A percentile compares a stretch with the other conserved stretches of the same genome.
These are phyloP conservation scores for Gynostemma pentaphyllum DNA, from an alignment of 306 rosid species.

Conservation along the genomic window DNA sequence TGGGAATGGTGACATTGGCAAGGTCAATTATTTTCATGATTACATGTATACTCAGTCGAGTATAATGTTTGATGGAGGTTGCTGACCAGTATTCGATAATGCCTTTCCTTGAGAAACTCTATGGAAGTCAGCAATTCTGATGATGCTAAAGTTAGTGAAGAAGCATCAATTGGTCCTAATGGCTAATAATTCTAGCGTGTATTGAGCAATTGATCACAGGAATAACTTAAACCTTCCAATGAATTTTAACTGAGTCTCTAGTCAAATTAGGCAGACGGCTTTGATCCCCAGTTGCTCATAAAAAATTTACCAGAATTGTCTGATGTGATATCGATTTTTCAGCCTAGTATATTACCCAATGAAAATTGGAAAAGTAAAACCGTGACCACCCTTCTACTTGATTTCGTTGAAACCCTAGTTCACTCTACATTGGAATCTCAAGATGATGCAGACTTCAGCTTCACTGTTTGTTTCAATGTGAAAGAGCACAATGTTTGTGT, in stretches of 20 bases:
- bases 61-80: conserved; percentile 39
- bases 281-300: conserved; percentile 80
- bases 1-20: conserved; percentile 34
- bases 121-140: conserved; percentile 27
- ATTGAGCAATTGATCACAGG: conserved; percentile 61
- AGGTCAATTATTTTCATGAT: conserved; percentile 37
- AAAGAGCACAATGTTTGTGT: conserved; percentile 88
- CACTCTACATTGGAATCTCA: conserved; percentile 80
- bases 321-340: conserved; percentile 53
- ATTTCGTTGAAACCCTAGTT: conserved; percentile 97
- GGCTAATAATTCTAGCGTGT: conserved; percentile 49
- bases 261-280: conserved; percentile 62
- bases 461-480: conserved; percentile 71
- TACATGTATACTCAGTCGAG: conserved; percentile 45
- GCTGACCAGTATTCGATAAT: conserved; percentile 65
- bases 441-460: conserved; percentile 80
- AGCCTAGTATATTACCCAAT: conserved; percentile 35
- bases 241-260: conserved; percentile 36
- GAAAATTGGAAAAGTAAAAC: conserved; percentile 47
- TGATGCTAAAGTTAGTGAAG: conserved; percentile 39
- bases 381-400: conserved; percentile 80
- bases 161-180: conserved; percentile 32
- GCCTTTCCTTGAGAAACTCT: conserved; percentile 74
- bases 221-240: conserved; percentile 54
- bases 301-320: conserved; percentile 81